These are phyloP conservation scores for Cryptosporidium sp. DNA, from an alignment of 169 alveolate species.

Conservation along the genomic window DNA sequence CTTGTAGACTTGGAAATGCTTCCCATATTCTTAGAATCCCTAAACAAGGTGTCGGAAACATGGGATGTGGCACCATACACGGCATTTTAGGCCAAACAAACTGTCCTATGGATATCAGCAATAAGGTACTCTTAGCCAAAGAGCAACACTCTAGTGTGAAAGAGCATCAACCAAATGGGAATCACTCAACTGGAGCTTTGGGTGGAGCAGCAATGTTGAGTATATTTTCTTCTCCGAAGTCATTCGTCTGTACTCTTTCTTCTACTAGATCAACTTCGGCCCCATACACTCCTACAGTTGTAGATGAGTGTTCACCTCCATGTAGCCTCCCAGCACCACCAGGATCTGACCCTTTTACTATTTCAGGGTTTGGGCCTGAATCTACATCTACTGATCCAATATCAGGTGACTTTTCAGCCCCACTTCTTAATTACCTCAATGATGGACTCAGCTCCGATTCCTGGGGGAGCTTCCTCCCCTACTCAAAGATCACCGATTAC, in stretches of 20 bases:
- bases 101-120: neutral
- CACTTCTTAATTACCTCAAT: constrained; percentile 59
- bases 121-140: constrained; percentile 7
- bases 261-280: constrained; percentile 70
- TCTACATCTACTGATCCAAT: constrained; percentile 34
- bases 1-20: constrained; percentile 2
- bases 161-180: neutral
- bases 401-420: constrained; percentile 51
- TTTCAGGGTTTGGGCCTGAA: constrained; percentile 51
- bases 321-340: constrained; percentile 70
- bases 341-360: constrained; percentile 57
- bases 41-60: neutral
- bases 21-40: constrained; percentile 50
- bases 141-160: constrained; percentile 1
- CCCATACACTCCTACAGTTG: constrained; percentile 54
- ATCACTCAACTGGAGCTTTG: neutral
- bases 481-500: constrained; percentile 50
- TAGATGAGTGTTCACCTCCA: constrained; percentile 65
- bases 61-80: neutral
- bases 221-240: constrained; percentile 62
- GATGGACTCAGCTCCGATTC: constrained; percentile 58
- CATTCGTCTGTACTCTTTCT: constrained; percentile 55
- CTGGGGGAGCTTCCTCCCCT: constrained; percentile 72
- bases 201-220: constrained; percentile 22
- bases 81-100: constrained; percentile 5